Conservation (phyloP, 2,329 filamentous ascomycete species). For the Botrytis cinerea region DNA sequence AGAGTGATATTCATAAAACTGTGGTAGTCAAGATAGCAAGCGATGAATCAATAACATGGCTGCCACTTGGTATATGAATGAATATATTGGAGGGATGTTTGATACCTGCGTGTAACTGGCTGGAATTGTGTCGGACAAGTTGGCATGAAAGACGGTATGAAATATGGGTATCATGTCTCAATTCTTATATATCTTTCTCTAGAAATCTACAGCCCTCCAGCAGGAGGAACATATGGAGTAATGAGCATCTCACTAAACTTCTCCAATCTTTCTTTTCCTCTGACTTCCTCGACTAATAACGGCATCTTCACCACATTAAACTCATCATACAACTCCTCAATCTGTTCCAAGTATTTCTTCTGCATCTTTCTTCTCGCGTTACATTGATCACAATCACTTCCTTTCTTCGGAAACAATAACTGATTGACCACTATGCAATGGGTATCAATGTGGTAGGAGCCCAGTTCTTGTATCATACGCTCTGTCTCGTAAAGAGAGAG, state of each 20-base stretch:
- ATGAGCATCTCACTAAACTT: slow-evolving; percentile 86
- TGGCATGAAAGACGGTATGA: neutral
- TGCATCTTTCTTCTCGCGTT: slow-evolving; percentile 96
- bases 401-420: slow-evolving; percentile 85
- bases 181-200: slow-evolving; percentile 10
- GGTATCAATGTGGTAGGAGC: slow-evolving; percentile 91
- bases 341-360: slow-evolving; percentile 98
- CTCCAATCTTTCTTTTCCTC: slow-evolving; percentile 91
- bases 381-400: slow-evolving; percentile 90
- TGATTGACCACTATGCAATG: slow-evolving; percentile 99
- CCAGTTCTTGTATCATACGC: slow-evolving; percentile 98
- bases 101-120: neutral
- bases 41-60: neutral
- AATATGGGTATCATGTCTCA: slow-evolving; percentile 24
- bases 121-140: neutral
- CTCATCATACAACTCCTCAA: slow-evolving; percentile 96
- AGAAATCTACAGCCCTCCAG: slow-evolving; percentile 39
- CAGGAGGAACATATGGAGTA: slow-evolving; percentile 70
- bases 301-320: slow-evolving; percentile 99
- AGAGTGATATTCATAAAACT: neutral
- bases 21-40: neutral
- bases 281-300: slow-evolving; percentile 88
- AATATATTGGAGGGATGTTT: neutral
- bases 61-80: neutral
- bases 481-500: slow-evolving; percentile 96